phyloP scores from a whole-genome alignment of 495 filamentous ascomycete genomes.

The Aspergillus wentii region DNA sequence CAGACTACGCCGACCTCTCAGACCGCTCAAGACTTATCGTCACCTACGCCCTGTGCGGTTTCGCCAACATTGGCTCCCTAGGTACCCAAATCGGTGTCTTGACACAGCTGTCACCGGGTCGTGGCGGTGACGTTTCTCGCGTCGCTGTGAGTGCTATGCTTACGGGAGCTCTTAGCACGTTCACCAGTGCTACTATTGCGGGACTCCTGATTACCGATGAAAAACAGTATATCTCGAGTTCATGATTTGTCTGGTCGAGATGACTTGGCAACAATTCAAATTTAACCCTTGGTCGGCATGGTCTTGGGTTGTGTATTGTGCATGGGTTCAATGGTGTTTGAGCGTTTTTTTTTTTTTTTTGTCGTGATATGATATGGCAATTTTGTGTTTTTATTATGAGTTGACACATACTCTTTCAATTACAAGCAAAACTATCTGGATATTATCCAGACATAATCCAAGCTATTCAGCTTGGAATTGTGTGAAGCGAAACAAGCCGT shows the following conservation, averaged over 20 bases:
- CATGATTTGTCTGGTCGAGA: constrained; percentile 2
- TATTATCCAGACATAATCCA: no score
- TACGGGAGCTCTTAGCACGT: constrained; percentile 70
- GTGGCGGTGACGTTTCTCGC: constrained; percentile 68
- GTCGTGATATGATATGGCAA: neutral
- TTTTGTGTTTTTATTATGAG: neutral
- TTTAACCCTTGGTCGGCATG: no score
- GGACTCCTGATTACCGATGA: constrained; percentile 66
- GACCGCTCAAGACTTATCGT: constrained; percentile 68
- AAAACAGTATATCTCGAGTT: constrained; percentile 17
- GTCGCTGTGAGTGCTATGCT: constrained; percentile 75
- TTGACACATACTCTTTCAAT: neutral
- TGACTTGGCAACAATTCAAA: no score
- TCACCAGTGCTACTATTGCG: constrained; percentile 78
- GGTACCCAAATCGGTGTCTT: constrained; percentile 86
- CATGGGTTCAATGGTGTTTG: no score
- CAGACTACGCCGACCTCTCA: constrained; percentile 49
- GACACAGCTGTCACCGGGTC: constrained; percentile 68
- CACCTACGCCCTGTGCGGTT: constrained; percentile 69
- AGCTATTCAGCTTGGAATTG: no score
- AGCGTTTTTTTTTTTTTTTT: no score
- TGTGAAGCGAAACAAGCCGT: no score
- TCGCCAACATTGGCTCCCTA: constrained; percentile 76
- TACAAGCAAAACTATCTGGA: no score
- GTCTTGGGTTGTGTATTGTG: no score